Percentiles rank a stretch among this genome's conserved stretches.
These are phyloP conservation scores for Fusarium sp. DNA, from an alignment of 2,329 filamentous ascomycete species.

Conservation along the genomic window DNA sequence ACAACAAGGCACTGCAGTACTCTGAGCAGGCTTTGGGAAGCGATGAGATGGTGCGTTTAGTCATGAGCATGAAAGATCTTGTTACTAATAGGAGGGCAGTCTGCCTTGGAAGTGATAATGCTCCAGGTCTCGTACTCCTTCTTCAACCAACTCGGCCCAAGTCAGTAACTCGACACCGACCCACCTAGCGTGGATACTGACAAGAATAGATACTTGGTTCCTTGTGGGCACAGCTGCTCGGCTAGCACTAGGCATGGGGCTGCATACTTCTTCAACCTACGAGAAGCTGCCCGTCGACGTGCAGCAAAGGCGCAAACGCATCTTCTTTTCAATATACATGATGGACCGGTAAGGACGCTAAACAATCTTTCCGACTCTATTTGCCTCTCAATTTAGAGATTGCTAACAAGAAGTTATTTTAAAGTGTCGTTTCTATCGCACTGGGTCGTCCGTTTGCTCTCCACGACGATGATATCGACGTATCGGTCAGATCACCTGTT, in stretches of 20 bases:
- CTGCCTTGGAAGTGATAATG: conserved; percentile 61
- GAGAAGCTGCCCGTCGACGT: conserved; percentile 51
- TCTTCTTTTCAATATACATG: conserved; percentile 66
- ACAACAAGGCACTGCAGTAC: conserved; percentile 61
- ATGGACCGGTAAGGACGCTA: conserved; percentile 58
- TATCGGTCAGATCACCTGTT: conserved; percentile 48
- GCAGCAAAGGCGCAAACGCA: conserved; percentile 57
- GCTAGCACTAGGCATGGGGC: conserved; percentile 60
- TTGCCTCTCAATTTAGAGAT: background rate
- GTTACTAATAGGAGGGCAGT: conserved; percentile 40
- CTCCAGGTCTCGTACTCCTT: conserved; percentile 65
- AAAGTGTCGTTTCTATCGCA: conserved; percentile 59
- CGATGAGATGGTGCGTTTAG: conserved; percentile 56
- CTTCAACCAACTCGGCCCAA: conserved; percentile 64
- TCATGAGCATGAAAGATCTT: background rate
- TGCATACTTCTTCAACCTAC: conserved; percentile 57
- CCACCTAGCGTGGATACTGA: background rate
- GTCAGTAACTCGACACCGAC: conserved; percentile 46
- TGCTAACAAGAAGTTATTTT: background rate
- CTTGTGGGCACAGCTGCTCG: conserved; percentile 61
- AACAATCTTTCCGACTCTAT: too few relatives aligned
- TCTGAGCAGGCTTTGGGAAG: conserved; percentile 57
- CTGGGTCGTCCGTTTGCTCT: conserved; percentile 63
- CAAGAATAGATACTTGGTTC: conserved; percentile 60
- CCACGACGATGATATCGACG: conserved; percentile 63